These are phyloP conservation scores for Penicillium sp. DNA, from an alignment of 2,329 filamentous ascomycete genomes.

Conservation along the genomic window DNA sequence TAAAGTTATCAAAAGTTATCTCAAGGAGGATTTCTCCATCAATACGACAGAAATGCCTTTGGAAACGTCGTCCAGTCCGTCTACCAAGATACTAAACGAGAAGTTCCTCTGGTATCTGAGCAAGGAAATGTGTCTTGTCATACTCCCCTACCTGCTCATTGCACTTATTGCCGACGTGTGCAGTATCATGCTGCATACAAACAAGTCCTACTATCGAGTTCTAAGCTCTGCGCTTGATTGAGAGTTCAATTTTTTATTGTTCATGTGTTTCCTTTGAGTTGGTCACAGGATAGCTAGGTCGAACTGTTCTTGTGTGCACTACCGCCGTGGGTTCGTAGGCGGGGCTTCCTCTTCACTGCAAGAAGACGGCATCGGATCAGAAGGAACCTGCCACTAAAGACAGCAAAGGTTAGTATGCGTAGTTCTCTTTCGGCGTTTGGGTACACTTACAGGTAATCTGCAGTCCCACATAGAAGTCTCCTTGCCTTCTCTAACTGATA, in stretches of 20 bases:
- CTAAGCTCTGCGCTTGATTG: background rate
- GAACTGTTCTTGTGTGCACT: too few relatives aligned
- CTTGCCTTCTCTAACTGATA: background rate
- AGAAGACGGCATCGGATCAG: background rate
- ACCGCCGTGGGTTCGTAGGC: too few relatives aligned
- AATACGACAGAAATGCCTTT: background rate
- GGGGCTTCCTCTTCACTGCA: background rate
- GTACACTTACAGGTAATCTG: background rate
- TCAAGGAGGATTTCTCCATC: too few relatives aligned
- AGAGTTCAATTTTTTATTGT: background rate
- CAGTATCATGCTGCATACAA: background rate
- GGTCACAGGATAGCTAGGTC: background rate
- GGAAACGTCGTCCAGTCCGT: background rate
- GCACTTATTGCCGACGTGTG: background rate
- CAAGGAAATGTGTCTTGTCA: background rate
- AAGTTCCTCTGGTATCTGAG: background rate
- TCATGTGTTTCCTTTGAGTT: background rate
- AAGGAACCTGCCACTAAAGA: background rate
- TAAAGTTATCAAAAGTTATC: background rate
- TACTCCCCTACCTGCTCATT: background rate
- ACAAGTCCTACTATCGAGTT: background rate
- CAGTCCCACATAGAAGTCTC: background rate
- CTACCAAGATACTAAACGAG: background rate
- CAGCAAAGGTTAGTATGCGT: background rate
- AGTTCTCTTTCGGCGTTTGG: background rate